Percentiles rank a stretch among this genome's conserved stretches.
phyloP scores from a whole-genome alignment of 1,284 basidiomycete genomes.

The Chalciporus piperatoides region DNA sequence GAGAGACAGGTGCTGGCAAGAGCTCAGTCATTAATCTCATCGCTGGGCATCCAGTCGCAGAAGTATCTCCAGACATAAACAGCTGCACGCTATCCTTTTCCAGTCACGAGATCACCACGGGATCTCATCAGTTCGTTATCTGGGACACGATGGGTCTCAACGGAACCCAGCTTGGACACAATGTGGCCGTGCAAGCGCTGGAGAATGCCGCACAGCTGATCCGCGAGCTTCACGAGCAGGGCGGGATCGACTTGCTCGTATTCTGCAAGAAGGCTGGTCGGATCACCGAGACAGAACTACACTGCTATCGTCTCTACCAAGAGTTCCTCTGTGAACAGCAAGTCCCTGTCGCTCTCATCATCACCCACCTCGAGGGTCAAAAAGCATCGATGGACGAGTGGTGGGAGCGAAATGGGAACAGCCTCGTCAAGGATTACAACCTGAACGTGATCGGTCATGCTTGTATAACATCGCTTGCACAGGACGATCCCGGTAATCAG shows the following conservation, averaged over 20 bases:
- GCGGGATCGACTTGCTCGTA: conserved; percentile 30
- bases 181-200: not conserved
- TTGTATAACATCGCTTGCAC: conserved; percentile 15
- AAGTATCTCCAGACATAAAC: not conserved
- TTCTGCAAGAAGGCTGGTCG: conserved; percentile 27
- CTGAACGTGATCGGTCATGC: conserved; percentile 12
- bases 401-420: conserved; percentile 8
- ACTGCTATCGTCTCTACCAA: conserved; percentile 26
- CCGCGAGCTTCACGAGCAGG: not conserved
- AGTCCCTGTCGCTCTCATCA: conserved; percentile 30
- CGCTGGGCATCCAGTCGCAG: not conserved
- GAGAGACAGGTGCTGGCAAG: conserved; percentile 10
- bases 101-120: conserved; percentile 1
- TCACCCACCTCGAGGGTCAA: conserved; percentile 20
- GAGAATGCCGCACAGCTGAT: not conserved
- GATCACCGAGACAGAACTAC: conserved; percentile 20
- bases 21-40: conserved; percentile 14
- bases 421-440: not conserved
- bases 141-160: conserved; percentile 30
- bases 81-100: conserved; percentile 5
- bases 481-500: not conserved
- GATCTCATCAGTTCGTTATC: conserved; percentile 13
- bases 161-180: not conserved
- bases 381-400: conserved; percentile 3
- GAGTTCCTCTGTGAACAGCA: conserved; percentile 24